phyloP scores from a whole-genome alignment of 2,329 filamentous ascomycete genomes.

The Lanzia echinophila region DNA sequence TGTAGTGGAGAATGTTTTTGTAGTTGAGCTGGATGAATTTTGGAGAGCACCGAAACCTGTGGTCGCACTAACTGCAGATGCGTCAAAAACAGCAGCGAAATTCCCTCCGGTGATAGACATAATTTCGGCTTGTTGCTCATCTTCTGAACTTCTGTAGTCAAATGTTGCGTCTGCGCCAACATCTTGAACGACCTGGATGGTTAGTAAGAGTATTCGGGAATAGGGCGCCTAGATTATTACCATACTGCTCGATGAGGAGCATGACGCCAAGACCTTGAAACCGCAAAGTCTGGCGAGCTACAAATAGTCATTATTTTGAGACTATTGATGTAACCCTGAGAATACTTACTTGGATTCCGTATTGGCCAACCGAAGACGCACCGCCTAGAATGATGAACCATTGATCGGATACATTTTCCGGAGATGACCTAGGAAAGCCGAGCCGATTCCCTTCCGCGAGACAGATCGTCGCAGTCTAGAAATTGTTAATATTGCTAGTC shows the following conservation, averaged over 20 bases:
- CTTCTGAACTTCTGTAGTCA: constrained; percentile 22
- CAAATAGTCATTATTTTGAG: background rate
- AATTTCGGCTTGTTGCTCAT: background rate
- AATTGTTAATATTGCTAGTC: background rate
- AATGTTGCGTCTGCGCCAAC: constrained; percentile 32
- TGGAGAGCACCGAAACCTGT: background rate
- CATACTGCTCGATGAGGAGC: constrained; percentile 22
- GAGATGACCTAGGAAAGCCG: background rate
- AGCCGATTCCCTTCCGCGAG: background rate
- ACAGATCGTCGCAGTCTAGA: constrained; percentile 2
- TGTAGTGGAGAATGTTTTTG: constrained; percentile 8
- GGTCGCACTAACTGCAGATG: background rate
- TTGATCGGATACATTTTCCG: constrained; percentile 15
- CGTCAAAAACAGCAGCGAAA: constrained; percentile 2
- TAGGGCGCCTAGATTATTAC: too few relatives aligned
- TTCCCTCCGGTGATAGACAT: background rate
- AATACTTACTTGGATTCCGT: constrained; percentile 26
- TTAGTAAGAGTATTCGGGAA: background rate
- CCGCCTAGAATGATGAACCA: constrained; percentile 35
- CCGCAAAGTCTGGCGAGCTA: constrained; percentile 33
- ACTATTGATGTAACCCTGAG: background rate
- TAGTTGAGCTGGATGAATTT: background rate
- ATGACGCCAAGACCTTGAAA: constrained; percentile 34
- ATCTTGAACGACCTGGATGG: constrained; percentile 22
- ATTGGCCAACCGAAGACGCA: constrained; percentile 33